Percentiles rank a stretch among this genome's conserved stretches.
Conservation (phyloP, 73 alveolate species). For the Uronychia setigera region DNA sequence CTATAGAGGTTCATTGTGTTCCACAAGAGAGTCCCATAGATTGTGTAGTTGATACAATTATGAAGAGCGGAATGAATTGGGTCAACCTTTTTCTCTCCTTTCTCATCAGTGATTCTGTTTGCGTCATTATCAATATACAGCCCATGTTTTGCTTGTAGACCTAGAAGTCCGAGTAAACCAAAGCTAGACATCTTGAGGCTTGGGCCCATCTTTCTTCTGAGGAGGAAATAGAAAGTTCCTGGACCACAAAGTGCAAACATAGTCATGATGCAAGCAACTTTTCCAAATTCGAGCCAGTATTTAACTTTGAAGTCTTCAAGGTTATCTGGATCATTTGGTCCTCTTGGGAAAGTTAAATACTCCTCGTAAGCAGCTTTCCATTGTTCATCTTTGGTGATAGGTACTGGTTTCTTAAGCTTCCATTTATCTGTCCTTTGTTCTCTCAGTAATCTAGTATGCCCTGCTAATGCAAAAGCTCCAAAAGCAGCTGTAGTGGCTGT, state of each 20-base stretch:
- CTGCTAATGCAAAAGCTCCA: background rate
- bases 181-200: background rate
- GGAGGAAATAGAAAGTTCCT: background rate
- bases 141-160: background rate
- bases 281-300: background rate
- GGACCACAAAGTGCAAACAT: background rate
- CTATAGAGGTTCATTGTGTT: background rate
- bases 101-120: background rate
- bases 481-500: background rate
- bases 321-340: background rate
- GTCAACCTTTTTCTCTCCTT: background rate
- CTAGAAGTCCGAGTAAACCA: background rate
- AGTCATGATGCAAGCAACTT: background rate
- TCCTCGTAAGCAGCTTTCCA: background rate
- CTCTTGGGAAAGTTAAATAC: background rate
- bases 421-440: background rate
- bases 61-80: background rate
- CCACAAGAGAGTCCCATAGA: background rate
- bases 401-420: background rate
- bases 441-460: background rate
- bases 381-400: background rate
- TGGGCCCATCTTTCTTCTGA: background rate
- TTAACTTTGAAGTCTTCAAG: background rate
- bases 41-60: background rate
- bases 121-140: background rate